Evolutionary conservation across 2,329 filamentous ascomycete genomes (phyloP), one percentile per base, ranked within the genome.

Genomic region (Nemania sp.): DNA sequence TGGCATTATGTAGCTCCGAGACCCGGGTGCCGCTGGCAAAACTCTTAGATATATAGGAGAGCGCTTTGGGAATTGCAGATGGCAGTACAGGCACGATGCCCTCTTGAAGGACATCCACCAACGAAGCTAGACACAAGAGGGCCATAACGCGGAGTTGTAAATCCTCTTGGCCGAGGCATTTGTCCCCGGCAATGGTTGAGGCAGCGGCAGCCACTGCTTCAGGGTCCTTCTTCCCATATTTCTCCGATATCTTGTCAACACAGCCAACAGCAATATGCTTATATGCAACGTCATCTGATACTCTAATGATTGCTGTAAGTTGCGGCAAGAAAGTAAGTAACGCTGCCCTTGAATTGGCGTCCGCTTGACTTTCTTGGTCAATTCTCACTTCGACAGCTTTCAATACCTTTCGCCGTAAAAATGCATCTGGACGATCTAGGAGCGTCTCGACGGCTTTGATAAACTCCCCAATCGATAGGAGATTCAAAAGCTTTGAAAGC

Each of bases 151-250:
- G 90, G 55, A 98, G 87, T 27, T 88, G 88, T 72, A 87, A 84
- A 74, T 97, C 92, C 13, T 86, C 80, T 77, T 92, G 90, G 43
- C 92, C 92, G 56, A 98, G 86, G 70, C 93, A 95, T 71, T 92
- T 85, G 62, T 89, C 83, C 49, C 94, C 90, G 43, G 92, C 90
- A 74, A 99, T 91, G 1, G 91, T 91, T 67, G 89, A 85, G 4
- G 94, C 93, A 5, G 94, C 92, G 4, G 88, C 87, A 27, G 92
- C 86, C 52, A 97, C 92, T 52, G 89, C 90, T 72, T 92, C 89
- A 1, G 92, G 85, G 75, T 97, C 93, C 79, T 94, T 97, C 84
- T 96, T 97, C 73, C 96, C 97, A 78, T 97, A 98, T 79, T 95
- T 95, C 80, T 98, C 94, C 2, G 93, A 89, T 70, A 99, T 97